Conservation (phyloP, 2,329 filamentous ascomycete species). For the Apiospora malaysiana region DNA sequence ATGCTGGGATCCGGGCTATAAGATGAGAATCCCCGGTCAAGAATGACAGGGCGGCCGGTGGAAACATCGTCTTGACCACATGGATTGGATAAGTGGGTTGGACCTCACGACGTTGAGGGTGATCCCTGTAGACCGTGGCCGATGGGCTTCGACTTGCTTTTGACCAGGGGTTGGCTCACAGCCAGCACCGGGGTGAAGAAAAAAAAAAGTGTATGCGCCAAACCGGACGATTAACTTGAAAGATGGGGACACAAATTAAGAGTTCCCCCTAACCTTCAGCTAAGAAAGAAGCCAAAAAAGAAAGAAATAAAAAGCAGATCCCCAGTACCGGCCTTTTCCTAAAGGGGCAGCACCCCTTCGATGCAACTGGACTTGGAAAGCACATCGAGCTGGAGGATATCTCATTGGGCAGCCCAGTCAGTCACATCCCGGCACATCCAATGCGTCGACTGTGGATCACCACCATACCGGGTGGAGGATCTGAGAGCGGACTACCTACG, state of each 20-base stretch:
- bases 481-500: conserved; percentile 12
- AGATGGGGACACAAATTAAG: conserved; percentile 17
- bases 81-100: conserved; percentile 21
- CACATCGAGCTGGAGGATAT: conserved; percentile 4
- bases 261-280: conserved; percentile 6
- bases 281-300: neutral
- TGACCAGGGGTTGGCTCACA: conserved; percentile 20
- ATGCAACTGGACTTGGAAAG: conserved; percentile 21
- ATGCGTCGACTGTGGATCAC: conserved; percentile 4
- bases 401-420: conserved; percentile 13
- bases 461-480: conserved; percentile 17
- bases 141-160: conserved; percentile 22
- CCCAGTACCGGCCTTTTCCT: neutral
- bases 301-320: neutral
- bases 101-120: conserved; percentile 17
- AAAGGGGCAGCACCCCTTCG: conserved; percentile 4
- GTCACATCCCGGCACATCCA: conserved; percentile 16
- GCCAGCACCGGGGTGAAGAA: conserved; percentile 17
- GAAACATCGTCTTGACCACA: conserved; percentile 22
- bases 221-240: conserved; percentile 18
- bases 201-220: conserved; percentile 9
- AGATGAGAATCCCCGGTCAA: conserved; percentile 19
- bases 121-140: conserved; percentile 20
- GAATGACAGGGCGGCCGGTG: conserved; percentile 22
- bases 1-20: conserved; percentile 22